A percentile compares a stretch with the other conserved stretches of the same genome.
Conservation (phyloP, 441 rosid species). For the Daphne laureola region DNA sequence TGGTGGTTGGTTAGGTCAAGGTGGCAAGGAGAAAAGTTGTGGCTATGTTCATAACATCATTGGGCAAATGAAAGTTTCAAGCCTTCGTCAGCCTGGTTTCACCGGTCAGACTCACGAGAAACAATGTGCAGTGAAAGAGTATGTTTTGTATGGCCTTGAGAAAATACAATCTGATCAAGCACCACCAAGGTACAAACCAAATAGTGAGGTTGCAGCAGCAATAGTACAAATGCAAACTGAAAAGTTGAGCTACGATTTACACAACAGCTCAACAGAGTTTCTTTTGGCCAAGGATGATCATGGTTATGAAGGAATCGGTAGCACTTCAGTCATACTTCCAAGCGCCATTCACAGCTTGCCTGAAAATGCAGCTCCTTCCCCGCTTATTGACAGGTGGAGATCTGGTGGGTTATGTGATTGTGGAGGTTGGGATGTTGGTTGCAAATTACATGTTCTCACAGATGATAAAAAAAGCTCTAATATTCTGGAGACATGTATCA, state of each 20-base stretch:
- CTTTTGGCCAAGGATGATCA: constrained; percentile 12
- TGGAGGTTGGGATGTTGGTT: constrained; percentile 98
- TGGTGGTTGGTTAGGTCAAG: constrained; percentile 66
- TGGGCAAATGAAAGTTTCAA: constrained; percentile 52
- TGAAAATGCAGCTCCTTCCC: constrained; percentile 46
- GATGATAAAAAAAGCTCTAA: constrained; percentile 17
- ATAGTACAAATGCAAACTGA: constrained; percentile 32
- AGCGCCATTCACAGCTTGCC: constrained; percentile 69
- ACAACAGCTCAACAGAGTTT: constrained; percentile 3
- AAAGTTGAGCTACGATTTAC: not conserved
- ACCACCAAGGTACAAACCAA: constrained; percentile 19
- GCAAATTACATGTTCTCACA: constrained; percentile 50
- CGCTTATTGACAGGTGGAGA: constrained; percentile 63
- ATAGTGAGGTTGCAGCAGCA: constrained; percentile 66
- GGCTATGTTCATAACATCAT: constrained; percentile 44
- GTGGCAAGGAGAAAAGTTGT: constrained; percentile 42
- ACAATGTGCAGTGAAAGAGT: constrained; percentile 34
- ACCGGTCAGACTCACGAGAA: constrained; percentile 17
- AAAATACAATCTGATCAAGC: constrained; percentile 30
- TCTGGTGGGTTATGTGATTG: constrained; percentile 84
- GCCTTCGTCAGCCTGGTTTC: constrained; percentile 17
- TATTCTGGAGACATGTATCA: constrained; percentile 16
- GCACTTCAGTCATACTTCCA: constrained; percentile 56
- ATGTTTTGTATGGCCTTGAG: constrained; percentile 50
- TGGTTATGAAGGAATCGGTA: constrained; percentile 11